A percentile compares a stretch with the other conserved stretches of the same genome.
phyloP scores from a whole-genome alignment of 495 filamentous ascomycete species.

The Hypoxylon rickii region DNA sequence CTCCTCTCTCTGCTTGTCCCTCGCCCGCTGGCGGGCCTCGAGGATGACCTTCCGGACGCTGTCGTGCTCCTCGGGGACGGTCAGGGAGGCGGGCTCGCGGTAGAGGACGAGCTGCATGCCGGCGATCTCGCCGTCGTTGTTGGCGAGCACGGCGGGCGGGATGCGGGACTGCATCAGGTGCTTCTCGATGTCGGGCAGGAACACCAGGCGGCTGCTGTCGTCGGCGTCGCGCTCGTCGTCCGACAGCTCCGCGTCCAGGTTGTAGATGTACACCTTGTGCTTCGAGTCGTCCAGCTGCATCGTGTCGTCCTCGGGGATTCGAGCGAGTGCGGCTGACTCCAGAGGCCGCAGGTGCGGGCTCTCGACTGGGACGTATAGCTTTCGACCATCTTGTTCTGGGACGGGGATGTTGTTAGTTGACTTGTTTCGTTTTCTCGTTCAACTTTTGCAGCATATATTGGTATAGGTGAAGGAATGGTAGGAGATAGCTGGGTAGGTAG shows the following conservation, averaged over 20 bases:
- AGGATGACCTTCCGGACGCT: slow-evolving; percentile 84
- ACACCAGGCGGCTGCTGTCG: slow-evolving; percentile 63
- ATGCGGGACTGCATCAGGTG: slow-evolving; percentile 67
- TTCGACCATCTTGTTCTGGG: slow-evolving; percentile 58
- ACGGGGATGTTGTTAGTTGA: slow-evolving; percentile 3
- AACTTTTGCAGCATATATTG: no score
- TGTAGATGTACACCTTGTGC: slow-evolving; percentile 85
- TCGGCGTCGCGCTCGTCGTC: slow-evolving; percentile 74
- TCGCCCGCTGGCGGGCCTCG: slow-evolving; percentile 72
- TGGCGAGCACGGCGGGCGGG: slow-evolving; percentile 65
- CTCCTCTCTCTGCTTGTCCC: slow-evolving; percentile 49
- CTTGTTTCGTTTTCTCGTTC: not conserved
- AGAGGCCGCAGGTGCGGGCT: slow-evolving; percentile 36
- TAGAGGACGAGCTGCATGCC: slow-evolving; percentile 81
- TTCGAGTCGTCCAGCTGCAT: slow-evolving; percentile 92
- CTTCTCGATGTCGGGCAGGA: slow-evolving; percentile 84
- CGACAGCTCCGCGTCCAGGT: no score
- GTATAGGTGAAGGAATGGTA: not conserved
- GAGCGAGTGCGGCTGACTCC: slow-evolving; percentile 3
- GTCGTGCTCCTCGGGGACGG: slow-evolving; percentile 75
- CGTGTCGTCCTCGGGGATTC: slow-evolving; percentile 52
- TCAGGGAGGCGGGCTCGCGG: slow-evolving; percentile 73
- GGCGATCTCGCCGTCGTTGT: slow-evolving; percentile 50
- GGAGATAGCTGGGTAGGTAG: not conserved
- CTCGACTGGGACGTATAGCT: slow-evolving; percentile 61